These are phyloP conservation scores for Coriaria nepalensis DNA, from an alignment of 306 rosid species.

Conservation along the genomic window DNA sequence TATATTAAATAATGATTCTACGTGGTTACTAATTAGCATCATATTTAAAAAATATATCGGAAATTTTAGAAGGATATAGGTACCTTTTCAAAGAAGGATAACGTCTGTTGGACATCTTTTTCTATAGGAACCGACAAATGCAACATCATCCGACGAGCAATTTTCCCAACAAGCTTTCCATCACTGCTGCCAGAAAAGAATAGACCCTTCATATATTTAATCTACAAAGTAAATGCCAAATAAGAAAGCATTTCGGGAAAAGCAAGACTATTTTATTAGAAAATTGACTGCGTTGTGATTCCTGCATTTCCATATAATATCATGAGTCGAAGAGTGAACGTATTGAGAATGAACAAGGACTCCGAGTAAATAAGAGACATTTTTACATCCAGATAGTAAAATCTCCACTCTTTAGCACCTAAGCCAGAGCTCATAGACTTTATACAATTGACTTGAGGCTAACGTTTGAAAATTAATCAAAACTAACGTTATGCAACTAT, in stretches of 20 bases:
- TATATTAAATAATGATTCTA: slow-evolving; percentile 2
- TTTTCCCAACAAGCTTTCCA: slow-evolving; percentile 27
- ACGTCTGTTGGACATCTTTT: slow-evolving; percentile 62
- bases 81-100: slow-evolving; percentile 79
- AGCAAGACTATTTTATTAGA: background rate
- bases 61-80: background rate
- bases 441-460: no score
- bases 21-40: no score
- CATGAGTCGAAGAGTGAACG: background rate
- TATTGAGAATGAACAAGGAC: background rate
- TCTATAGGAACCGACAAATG: slow-evolving; percentile 61
- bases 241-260: slow-evolving; percentile 16
- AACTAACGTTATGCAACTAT: no score
- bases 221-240: slow-evolving; percentile 37
- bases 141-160: slow-evolving; percentile 52
- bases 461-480: no score
- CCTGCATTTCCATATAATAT: background rate
- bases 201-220: slow-evolving; percentile 50
- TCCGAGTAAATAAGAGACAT: background rate
- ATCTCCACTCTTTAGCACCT: no score
- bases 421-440: no score
- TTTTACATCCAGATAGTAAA: no score
- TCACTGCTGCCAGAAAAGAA: slow-evolving; percentile 40
- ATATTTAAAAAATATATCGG: no score
- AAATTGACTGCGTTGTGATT: background rate